These are phyloP conservation scores for Microsporum ferrugineum DNA, from an alignment of 2,329 filamentous ascomycete genomes.

Conservation along the genomic window DNA sequence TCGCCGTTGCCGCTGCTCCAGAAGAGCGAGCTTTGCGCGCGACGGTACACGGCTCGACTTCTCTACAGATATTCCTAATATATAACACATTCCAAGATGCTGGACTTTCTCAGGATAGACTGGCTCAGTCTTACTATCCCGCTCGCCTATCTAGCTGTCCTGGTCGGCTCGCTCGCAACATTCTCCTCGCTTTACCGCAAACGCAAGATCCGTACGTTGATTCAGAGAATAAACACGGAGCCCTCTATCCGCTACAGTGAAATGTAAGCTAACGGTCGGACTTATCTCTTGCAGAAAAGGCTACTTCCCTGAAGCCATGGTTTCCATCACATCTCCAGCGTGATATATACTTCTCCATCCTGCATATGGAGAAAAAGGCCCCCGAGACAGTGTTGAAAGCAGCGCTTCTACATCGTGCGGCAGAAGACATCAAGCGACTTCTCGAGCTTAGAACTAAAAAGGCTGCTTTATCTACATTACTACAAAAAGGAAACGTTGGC, in stretches of 20 bases:
- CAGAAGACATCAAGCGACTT: conserved; percentile 86
- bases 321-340: conserved; percentile 83
- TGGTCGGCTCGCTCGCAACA: conserved; percentile 76
- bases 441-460: conserved; percentile 82
- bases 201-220: conserved; percentile 63
- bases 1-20: not conserved
- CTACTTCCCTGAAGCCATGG: conserved; percentile 83
- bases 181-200: conserved; percentile 91
- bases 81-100: conserved; percentile 27
- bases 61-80: not conserved
- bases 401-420: conserved; percentile 74
- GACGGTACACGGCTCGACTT: not conserved
- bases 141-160: conserved; percentile 76
- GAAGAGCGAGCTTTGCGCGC: not conserved
- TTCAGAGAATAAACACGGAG: not conserved
- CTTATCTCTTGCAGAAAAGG: conserved; percentile 47
- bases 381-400: conserved; percentile 74
- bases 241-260: not conserved
- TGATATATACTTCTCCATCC: conserved; percentile 85
- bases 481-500: conserved; percentile 85
- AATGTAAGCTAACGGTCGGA: conserved; percentile 10
- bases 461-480: conserved; percentile 67
- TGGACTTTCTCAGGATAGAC: conserved; percentile 36
- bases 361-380: conserved; percentile 68
- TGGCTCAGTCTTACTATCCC: conserved; percentile 80